phyloP scores from a whole-genome alignment of 345 rosid species.

The Eucalyptus tenuipes region DNA sequence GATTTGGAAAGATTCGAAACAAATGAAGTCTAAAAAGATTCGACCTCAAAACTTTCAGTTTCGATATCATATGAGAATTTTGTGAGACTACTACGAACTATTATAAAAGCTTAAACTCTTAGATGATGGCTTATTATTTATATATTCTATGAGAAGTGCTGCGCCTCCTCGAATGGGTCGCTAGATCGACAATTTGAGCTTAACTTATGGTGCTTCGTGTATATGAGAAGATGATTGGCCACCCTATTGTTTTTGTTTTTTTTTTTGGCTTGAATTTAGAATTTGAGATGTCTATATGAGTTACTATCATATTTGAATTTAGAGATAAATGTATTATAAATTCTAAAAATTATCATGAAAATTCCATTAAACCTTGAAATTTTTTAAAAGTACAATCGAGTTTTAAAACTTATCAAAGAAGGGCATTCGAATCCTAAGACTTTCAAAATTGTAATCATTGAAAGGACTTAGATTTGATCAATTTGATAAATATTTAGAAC shows the following conservation, averaged over 20 bases:
- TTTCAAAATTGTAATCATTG: not conserved
- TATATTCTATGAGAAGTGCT: not conserved
- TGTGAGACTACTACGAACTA: accelerated
- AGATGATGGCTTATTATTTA: no score
- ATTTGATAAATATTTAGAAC: no score
- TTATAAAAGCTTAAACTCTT: no score
- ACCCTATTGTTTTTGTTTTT: not conserved
- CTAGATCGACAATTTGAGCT: accelerated
- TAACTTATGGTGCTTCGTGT: accelerated
- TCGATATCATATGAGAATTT: accelerated
- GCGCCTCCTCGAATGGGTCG: accelerated
- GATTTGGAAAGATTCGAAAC: no score
- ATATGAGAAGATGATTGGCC: not conserved
- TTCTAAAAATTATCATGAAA: no score
- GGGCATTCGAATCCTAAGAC: accelerated
- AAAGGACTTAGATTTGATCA: not conserved
- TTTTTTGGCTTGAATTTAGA: no score
- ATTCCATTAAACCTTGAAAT: no score
- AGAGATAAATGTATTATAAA: no score
- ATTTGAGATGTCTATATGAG: not conserved
- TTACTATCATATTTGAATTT: no score
- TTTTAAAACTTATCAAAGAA: no score
- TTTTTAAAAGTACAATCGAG: accelerated
- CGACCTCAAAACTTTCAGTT: accelerated
- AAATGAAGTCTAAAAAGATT: no score